phyloP scores from a whole-genome alignment of 495 filamentous ascomycete genomes.

The Terfezia claveryi region DNA sequence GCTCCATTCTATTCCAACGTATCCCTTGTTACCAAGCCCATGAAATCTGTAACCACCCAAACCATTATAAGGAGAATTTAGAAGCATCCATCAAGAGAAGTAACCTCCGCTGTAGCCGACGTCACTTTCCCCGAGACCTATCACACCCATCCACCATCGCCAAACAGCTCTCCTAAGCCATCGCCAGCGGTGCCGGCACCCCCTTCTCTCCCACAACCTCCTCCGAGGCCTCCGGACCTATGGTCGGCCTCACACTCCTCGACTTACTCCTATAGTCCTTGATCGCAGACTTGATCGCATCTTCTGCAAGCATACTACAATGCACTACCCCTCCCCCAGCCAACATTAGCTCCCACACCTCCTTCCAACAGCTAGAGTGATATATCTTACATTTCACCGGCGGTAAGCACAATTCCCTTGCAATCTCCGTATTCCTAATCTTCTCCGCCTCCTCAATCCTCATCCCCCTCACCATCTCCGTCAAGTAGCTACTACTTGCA shows the following conservation, averaged over 20 bases:
- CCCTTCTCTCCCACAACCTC: no score
- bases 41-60: no score
- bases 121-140: no score
- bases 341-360: no score
- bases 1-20: no score
- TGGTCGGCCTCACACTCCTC: background rate
- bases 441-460: conserved; percentile 79
- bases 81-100: no score
- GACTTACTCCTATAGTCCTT: conserved; percentile 85
- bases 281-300: conserved; percentile 98
- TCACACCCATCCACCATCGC: no score
- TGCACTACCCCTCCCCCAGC: conserved; percentile 29
- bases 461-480: conserved; percentile 85
- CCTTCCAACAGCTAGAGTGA: conserved; percentile 8
- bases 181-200: no score
- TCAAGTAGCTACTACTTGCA: conserved; percentile 71
- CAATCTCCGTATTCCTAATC: conserved; percentile 91
- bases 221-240: background rate
- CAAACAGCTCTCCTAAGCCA: no score
- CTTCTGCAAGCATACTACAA: conserved; percentile 97
- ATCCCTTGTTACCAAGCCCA: no score
- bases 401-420: conserved; percentile 83
- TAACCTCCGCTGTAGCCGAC: no score
- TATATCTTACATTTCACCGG: conserved; percentile 62
- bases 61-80: no score